Conservation (phyloP, 75 land plant species). For the Adiantum capillusveneris region DNA sequence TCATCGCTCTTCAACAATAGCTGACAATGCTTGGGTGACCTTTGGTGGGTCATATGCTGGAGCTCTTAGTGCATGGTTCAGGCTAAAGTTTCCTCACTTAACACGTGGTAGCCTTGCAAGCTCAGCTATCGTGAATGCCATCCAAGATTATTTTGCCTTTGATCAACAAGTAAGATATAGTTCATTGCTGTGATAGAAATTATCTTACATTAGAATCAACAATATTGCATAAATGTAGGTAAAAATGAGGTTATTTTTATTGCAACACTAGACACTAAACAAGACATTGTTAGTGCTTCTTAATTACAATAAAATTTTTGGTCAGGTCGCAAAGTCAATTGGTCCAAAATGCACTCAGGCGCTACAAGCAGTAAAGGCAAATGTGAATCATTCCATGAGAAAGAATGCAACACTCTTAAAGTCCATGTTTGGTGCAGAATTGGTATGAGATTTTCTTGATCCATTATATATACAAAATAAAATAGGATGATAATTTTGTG, state of each 20-base stretch:
- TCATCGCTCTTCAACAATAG: not conserved
- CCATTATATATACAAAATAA: too few species aligned
- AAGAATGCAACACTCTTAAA: constrained; percentile 16
- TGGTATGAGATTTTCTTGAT: too few species aligned
- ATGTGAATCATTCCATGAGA: constrained; percentile 13
- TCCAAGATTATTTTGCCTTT: not conserved
- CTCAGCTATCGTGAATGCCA: not conserved
- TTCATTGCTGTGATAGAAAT: too few species aligned
- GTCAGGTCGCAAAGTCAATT: constrained; percentile 30
- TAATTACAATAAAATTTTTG: not conserved
- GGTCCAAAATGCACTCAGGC: constrained; percentile 27
- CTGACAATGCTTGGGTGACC: not conserved
- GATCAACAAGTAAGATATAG: not conserved
- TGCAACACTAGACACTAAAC: too few species aligned
- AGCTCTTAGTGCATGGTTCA: constrained; percentile 8
- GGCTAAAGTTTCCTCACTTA: constrained; percentile 6
- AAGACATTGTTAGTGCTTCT: too few species aligned
- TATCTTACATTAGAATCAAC: too few species aligned
- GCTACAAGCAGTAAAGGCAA: constrained; percentile 15
- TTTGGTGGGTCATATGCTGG: constrained; percentile 8
- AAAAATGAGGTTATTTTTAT: too few species aligned
- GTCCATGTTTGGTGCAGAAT: constrained; percentile 19
- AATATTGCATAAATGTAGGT: too few species aligned
- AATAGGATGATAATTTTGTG: too few species aligned
- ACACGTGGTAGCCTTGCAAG: constrained; percentile 3